Evolutionary conservation across 768 basidiomycete genomes (phyloP).

Genomic region (Hortiboletus campestris): DNA sequence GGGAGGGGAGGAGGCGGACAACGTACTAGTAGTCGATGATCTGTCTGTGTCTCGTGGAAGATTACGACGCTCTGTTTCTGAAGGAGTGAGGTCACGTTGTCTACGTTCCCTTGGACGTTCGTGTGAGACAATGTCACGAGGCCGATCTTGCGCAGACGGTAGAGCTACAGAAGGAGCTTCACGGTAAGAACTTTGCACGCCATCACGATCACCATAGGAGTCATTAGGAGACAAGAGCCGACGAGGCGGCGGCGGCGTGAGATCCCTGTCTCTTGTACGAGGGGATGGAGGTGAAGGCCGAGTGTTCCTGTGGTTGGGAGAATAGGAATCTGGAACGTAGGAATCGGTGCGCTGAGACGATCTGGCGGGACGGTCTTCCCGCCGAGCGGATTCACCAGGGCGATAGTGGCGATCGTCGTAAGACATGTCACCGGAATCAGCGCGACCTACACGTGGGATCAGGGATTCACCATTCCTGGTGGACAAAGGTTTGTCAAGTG

Average conservation of each 20-base stretch:
- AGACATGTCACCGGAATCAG: conserved; percentile 38
- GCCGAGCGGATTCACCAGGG: conserved; percentile 37
- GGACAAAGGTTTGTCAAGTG: conserved; percentile 25
- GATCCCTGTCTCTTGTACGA: conserved; percentile 25
- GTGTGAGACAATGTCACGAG: conserved; percentile 12
- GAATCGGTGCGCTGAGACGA: conserved; percentile 25
- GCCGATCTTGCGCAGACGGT: conserved; percentile 25
- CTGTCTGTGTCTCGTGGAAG: conserved; percentile 30
- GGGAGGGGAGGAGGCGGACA: conserved; percentile 43
- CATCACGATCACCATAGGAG: conserved; percentile 25
- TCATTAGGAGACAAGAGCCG: conserved; percentile 21
- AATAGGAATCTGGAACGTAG: conserved; percentile 30
- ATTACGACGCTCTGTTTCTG: conserved; percentile 22
- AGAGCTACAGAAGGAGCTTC: conserved; percentile 19
- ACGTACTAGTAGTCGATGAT: conserved; percentile 45
- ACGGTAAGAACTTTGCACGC: conserved; percentile 15
- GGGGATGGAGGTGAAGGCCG: conserved; percentile 23
- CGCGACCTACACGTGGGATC: conserved; percentile 28
- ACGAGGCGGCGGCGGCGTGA: conserved; percentile 20
- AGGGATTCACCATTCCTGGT: conserved; percentile 23
- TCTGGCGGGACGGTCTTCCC: conserved; percentile 26
- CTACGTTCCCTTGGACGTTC: conserved; percentile 25
- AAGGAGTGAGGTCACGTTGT: conserved; percentile 20
- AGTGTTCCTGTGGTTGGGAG: conserved; percentile 22
- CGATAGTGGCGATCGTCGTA: conserved; percentile 68